Evolutionary conservation across 495 filamentous ascomycete genomes (phyloP), one percentile per base, ranked within the genome.

Genomic region (Neurospora sp.): DNA sequence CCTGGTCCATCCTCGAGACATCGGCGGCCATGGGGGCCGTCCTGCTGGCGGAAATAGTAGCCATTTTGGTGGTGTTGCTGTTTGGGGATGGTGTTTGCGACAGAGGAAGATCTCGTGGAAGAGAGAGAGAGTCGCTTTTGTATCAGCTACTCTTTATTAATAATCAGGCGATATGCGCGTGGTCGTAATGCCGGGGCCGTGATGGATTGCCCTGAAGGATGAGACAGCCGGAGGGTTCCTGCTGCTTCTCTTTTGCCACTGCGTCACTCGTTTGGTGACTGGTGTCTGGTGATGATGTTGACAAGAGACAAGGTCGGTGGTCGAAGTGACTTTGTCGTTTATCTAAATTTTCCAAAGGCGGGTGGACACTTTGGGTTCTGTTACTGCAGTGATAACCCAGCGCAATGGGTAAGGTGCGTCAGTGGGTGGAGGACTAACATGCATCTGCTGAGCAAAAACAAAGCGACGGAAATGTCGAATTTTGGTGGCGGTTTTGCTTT

Each of bases 41-140:
- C 70, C 83, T 78, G 75, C 74, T 85, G 16, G 80, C 80, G 61
- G 83, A 78, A 70, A 88, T 85, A 12, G 87, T 87, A 42, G 87
- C 87, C 88, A 90, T 89, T 80, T 71, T 72, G 31, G 59, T 27
- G 20, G 39, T n/a, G 39, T 71, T 20, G 68, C 39, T 35, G 59
- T 16, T 35, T 37, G 27, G 69, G 40, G 38, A 44, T 44, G 71
- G 47, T 42, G 18, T 47, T 38, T 39, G 40, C 27, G 10, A 42
- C 16, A 41, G 41, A 20, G 4, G 71, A 47, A n/a, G 45, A 37
- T 71, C 7, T 72, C 39, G 39, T 42, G 61, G 31, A 35, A 35
- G 31, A 35, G 31, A 35, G 31, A 61, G 53, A 65, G 14, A 31
- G 14, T 65, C 53, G 53, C 6, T 35, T 65, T 16, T 65, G 22